phyloP scores from a whole-genome alignment of 768 basidiomycete genomes.

The Boletus barrowsii region DNA sequence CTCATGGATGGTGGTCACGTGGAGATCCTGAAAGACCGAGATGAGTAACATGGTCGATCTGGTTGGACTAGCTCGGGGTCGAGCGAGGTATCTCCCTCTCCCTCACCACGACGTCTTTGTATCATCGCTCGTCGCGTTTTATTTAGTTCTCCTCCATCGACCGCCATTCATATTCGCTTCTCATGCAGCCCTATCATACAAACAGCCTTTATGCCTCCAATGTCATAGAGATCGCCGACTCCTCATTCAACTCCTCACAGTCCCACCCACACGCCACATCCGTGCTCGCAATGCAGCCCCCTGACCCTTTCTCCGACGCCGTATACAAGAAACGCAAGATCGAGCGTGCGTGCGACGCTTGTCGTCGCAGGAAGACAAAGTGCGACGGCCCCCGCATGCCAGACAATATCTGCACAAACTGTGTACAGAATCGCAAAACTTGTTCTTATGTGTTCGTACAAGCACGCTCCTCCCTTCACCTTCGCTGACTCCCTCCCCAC shows the following conservation, averaged over 20 bases:
- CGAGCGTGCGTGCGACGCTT: conserved; percentile 59
- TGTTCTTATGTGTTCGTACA: conserved; percentile 60
- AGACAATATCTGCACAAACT: conserved; percentile 56
- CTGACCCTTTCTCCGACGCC: conserved; percentile 11
- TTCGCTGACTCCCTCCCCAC: conserved; percentile 2
- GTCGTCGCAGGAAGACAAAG: conserved; percentile 55
- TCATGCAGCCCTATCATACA: conserved; percentile 22
- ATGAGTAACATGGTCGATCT: conserved; percentile 1
- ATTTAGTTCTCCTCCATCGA: not conserved
- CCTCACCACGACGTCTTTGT: not conserved
- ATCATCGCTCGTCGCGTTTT: not conserved
- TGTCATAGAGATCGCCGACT: conserved; percentile 28
- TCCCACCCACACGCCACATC: conserved; percentile 4
- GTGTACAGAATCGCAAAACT: conserved; percentile 44
- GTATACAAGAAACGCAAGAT: conserved; percentile 43
- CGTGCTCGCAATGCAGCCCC: conserved; percentile 9
- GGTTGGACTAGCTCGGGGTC: conserved; percentile 1
- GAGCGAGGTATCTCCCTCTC: conserved; percentile 2
- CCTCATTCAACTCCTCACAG: not conserved
- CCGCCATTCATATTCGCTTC: not conserved
- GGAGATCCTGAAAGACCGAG: not conserved
- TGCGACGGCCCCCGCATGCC: conserved; percentile 57
- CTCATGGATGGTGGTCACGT: conserved; percentile 1
- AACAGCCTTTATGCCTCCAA: conserved; percentile 16
- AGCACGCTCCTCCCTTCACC: not conserved